Conservation (phyloP, 257 asterid genomes). For the Cruciata laevipes region DNA sequence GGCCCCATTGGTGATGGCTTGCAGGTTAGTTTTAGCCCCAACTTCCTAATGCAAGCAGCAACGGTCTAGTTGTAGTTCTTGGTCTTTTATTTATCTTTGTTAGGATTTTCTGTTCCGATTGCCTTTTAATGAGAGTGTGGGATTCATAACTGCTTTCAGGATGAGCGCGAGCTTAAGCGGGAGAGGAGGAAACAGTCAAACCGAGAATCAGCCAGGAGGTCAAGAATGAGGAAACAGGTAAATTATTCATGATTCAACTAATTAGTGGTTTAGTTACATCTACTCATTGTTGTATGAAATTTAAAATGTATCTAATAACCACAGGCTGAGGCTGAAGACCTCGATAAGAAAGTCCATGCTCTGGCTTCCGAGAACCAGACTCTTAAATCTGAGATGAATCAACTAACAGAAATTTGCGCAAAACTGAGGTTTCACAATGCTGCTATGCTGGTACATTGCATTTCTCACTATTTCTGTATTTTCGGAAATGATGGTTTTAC, state of each 20-base stretch:
- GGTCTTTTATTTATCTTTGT: neutral
- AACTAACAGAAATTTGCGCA: conserved; percentile 50
- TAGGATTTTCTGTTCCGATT: neutral
- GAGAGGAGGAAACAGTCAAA: conserved; percentile 98
- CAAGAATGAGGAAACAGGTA: conserved; percentile 97
- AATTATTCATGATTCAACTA: neutral
- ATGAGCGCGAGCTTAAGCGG: conserved; percentile 74
- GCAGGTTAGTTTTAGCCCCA: conserved; percentile 41
- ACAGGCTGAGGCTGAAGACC: conserved; percentile 93
- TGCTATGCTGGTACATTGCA: conserved; percentile 42
- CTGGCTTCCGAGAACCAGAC: conserved; percentile 59
- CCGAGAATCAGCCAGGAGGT: conserved; percentile 97
- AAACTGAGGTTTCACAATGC: conserved; percentile 70
- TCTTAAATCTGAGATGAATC: conserved; percentile 66
- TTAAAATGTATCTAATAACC: conserved; percentile 5
- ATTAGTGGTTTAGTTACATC: neutral
- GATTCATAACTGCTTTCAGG: conserved; percentile 31
- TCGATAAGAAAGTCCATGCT: conserved; percentile 60
- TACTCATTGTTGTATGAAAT: neutral
- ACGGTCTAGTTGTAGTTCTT: neutral
- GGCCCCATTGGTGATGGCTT: conserved; percentile 42
- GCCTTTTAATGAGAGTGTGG: neutral
- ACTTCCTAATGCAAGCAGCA: neutral
- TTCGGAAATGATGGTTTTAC: neutral
- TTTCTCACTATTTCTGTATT: neutral